These are phyloP conservation scores for Talaromyces sp. DNA, from an alignment of 2,329 filamentous ascomycete genomes.

Conservation along the genomic window DNA sequence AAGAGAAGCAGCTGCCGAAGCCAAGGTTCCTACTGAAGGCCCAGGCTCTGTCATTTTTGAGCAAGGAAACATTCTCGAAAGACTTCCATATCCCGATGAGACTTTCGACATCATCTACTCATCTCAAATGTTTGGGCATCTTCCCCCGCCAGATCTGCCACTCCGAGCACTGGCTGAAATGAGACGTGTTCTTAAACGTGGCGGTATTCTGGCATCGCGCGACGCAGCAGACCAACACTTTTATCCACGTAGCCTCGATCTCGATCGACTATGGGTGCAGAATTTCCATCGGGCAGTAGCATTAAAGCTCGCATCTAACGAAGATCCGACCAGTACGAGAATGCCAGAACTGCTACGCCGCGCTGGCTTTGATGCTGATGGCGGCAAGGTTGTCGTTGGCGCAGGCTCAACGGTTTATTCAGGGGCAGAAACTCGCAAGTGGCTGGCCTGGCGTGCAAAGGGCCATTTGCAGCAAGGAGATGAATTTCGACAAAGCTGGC, in stretches of 20 bases:
- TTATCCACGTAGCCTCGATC: constrained; percentile 29
- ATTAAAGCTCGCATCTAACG: constrained; percentile 20
- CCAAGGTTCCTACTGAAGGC: constrained; percentile 29
- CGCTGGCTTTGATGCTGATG: constrained; percentile 29
- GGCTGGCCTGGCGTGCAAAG: constrained; percentile 25
- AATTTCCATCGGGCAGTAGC: constrained; percentile 20
- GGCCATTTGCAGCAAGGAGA: constrained; percentile 32
- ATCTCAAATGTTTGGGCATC: constrained; percentile 58
- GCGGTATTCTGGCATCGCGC: constrained; percentile 51
- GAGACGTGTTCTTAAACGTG: constrained; percentile 50
- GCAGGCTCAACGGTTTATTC: constrained; percentile 29
- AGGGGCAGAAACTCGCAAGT: constrained; percentile 27
- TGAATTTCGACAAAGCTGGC: constrained; percentile 35
- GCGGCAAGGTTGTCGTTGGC: constrained; percentile 28
- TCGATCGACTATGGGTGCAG: constrained; percentile 30
- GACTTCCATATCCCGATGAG: constrained; percentile 40
- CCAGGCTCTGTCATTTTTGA: constrained; percentile 29
- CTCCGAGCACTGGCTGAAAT: constrained; percentile 52
- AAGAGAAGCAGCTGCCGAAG: constrained; percentile 19
- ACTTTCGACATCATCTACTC: constrained; percentile 59
- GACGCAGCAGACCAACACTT: constrained; percentile 35
- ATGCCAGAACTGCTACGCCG: constrained; percentile 33
- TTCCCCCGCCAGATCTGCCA: constrained; percentile 45
- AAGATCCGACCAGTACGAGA: constrained; percentile 21
- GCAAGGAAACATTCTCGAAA: constrained; percentile 40